phyloP scores from a whole-genome alignment of 441 rosid species.

The Populus trichocarpa region DNA sequence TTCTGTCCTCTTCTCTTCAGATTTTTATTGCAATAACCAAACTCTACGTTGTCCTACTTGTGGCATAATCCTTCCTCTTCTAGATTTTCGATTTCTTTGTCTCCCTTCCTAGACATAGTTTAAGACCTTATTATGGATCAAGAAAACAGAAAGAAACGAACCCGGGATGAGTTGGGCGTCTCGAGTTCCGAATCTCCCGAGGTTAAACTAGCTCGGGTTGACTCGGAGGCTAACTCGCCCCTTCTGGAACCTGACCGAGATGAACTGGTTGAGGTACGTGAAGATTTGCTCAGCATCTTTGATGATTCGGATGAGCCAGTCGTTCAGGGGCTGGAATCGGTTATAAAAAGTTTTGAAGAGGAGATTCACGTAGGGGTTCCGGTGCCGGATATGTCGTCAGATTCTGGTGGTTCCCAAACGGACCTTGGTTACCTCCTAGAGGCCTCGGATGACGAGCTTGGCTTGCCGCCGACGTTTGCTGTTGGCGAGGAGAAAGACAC shows the following conservation, averaged over 20 bases:
- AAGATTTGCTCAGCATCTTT: constrained; percentile 19
- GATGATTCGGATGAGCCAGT: constrained; percentile 47
- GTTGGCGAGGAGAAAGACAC: constrained; percentile 11
- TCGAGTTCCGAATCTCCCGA: constrained; percentile 15
- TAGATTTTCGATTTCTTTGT: neutral
- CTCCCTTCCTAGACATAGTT: too few relatives aligned
- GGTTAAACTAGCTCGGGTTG: constrained; percentile 10
- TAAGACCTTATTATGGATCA: neutral
- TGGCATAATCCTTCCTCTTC: neutral
- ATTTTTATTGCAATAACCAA: neutral
- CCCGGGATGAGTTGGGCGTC: constrained; percentile 11
- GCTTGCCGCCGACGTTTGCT: constrained; percentile 56
- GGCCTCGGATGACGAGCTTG: constrained; percentile 91
- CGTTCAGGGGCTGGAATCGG: constrained; percentile 58
- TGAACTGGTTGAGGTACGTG: constrained; percentile 14
- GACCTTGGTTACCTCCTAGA: constrained; percentile 68
- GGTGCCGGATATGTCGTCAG: constrained; percentile 22
- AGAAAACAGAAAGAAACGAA: constrained; percentile 29
- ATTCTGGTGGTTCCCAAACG: constrained; percentile 39
- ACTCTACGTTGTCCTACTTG: neutral
- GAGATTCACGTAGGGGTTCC: constrained; percentile 42
- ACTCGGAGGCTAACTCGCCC: constrained; percentile 5
- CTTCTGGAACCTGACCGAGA: neutral
- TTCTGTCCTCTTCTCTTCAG: neutral
- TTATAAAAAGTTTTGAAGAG: constrained; percentile 70